Evolutionary conservation across 495 filamentous ascomycete genomes (phyloP), one percentile per base, ranked within the genome.

Genomic region (Hypoxylon lienhwacheense): DNA sequence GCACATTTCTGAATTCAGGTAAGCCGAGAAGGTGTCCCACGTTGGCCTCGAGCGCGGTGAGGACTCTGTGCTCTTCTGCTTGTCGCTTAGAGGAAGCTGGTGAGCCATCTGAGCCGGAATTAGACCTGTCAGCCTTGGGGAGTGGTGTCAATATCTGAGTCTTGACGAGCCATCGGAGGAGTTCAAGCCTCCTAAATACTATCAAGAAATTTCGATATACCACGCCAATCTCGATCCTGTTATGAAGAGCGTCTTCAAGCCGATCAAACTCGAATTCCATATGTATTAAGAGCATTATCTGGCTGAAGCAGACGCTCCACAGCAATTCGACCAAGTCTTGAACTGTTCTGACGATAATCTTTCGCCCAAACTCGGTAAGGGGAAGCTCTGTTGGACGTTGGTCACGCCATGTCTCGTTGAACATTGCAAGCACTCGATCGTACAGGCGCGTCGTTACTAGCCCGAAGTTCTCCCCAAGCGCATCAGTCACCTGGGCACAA

Each of bases 251-350:
- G 10, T 81, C 77, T 20, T 86, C 83, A 21, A 81, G 80, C 58
- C 80, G 78, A 39, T 91, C 82, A 24, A 85, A 77, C 55, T 92
- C 91, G 33, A 81, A 81, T 62, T 89, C 86, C 67, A 97, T 81
- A 56, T 96, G 88, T 12, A 91, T 77, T 7, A 93, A 77, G 3
- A 97, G 73, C n/a, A 91, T 74, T 1, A 96, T 66, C n/a, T 97
- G 79, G 65, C 89, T 86, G 36, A 89, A 83, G 11, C 95, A 81
- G 11, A 91, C 75, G 25, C 80, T 78, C 55, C 81, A 81, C 50
- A 86, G 82, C 4, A 86, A 66, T 36, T 84, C 73, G 17, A 90
- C 80, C 8, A 84, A 84, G 63, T 97, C 93, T 59, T 91, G 86
- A 2, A 87, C 83, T 15, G 86, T 85, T 21, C 81, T 84, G 6